phyloP scores from a whole-genome alignment of 306 rosid species.

The Trifolium repens region DNA sequence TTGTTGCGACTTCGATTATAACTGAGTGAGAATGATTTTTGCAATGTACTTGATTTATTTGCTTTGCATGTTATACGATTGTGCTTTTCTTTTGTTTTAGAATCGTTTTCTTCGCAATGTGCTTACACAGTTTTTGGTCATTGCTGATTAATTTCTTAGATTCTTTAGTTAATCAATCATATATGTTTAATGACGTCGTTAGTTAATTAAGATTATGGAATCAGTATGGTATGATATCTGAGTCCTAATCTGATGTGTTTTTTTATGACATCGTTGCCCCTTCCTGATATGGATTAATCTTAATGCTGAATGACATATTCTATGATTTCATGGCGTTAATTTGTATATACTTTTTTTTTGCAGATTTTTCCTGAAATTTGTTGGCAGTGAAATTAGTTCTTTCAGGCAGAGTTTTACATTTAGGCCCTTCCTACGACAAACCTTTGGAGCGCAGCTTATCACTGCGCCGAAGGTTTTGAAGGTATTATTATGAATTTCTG shows the following conservation, averaged over 20 bases:
- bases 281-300: slow-evolving; percentile 7
- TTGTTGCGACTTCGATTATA: no score
- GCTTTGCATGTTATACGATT: no score
- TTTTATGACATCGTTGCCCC: not conserved
- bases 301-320: slow-evolving; percentile 20
- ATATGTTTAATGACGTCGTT: no score
- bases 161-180: no score
- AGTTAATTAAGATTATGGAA: not conserved
- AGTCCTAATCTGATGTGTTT: not conserved
- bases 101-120: no score
- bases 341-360: not conserved
- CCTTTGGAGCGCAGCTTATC: slow-evolving; percentile 15
- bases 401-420: not conserved
- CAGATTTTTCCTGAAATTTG: slow-evolving; percentile 25
- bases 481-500: slow-evolving; percentile 26
- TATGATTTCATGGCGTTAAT: not conserved
- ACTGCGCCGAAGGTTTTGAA: not conserved
- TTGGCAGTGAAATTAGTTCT: not conserved
- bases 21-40: no score
- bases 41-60: no score
- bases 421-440: not conserved
- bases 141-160: no score
- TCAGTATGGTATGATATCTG: not conserved
- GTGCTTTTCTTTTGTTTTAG: no score
- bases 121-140: no score